phyloP scores from a whole-genome alignment of 768 basidiomycete genomes.

The Lentinula sp. region DNA sequence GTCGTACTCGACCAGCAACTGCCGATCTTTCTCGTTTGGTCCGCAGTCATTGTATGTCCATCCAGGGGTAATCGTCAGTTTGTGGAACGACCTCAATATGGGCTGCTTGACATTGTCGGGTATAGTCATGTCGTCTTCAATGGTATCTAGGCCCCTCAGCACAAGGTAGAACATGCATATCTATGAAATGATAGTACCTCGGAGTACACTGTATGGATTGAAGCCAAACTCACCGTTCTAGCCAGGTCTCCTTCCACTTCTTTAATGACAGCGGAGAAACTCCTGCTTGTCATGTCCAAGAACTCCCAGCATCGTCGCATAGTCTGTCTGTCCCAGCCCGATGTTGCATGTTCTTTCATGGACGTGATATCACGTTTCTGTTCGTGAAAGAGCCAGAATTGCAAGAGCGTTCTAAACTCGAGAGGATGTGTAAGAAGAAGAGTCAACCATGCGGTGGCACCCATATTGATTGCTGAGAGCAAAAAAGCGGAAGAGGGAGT shows the following conservation, averaged over 20 bases:
- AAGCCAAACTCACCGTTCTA: conserved; percentile 61
- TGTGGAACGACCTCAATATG: conserved; percentile 76
- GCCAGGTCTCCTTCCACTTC: conserved; percentile 94
- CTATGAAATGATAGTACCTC: conserved; percentile 31
- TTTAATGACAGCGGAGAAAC: conserved; percentile 91
- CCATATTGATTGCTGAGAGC: conserved; percentile 30
- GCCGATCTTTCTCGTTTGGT: conserved; percentile 83
- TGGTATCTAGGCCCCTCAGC: conserved; percentile 89
- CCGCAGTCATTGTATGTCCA: conserved; percentile 84
- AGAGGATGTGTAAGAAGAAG: conserved; percentile 72
- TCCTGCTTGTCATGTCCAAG: conserved; percentile 83
- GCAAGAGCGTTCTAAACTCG: conserved; percentile 79
- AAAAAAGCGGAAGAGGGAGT: not conserved
- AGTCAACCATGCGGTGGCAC: conserved; percentile 51
- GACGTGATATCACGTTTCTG: conserved; percentile 77
- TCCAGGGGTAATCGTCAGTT: conserved; percentile 71
- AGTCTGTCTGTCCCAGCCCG: conserved; percentile 79
- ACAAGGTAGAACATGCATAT: conserved; percentile 95
- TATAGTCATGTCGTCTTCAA: conserved; percentile 98
- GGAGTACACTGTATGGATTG: not conserved
- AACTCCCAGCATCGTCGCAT: conserved; percentile 93
- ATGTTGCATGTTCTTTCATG: conserved; percentile 64
- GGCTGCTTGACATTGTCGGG: conserved; percentile 83
- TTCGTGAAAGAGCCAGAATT: conserved; percentile 81
- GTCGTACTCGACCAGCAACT: conserved; percentile 80